These are phyloP conservation scores for Phaeosphaeriaceae sp. DNA, from an alignment of 2,329 filamentous ascomycete species.

Conservation along the genomic window DNA sequence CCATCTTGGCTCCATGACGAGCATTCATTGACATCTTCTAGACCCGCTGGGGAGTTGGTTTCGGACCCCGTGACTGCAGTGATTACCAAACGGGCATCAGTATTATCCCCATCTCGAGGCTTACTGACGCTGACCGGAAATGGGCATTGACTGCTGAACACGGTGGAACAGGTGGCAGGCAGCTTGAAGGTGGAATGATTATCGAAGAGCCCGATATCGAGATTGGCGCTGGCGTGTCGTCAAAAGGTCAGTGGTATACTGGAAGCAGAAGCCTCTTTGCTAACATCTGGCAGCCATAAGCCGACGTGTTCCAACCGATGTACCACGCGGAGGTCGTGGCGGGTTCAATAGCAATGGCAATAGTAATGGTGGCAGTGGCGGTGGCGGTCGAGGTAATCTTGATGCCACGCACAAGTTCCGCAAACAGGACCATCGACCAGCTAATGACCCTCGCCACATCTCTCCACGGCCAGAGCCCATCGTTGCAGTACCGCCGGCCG, in stretches of 20 bases:
- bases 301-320: conserved; percentile 43
- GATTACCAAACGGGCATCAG: conserved; percentile 93
- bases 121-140: conserved; percentile 95
- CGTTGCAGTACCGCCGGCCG: conserved; percentile 60
- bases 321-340: conserved; percentile 31
- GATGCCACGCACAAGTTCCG: conserved; percentile 36
- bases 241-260: conserved; percentile 66
- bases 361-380: conserved; percentile 14
- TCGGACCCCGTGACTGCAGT: conserved; percentile 94
- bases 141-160: conserved; percentile 96
- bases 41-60: conserved; percentile 97
- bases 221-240: conserved; percentile 95
- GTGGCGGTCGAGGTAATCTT: conserved; percentile 22
- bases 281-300: conserved; percentile 41
- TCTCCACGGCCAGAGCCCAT: conserved; percentile 46
- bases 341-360: conserved; percentile 18
- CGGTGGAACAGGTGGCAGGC: conserved; percentile 84
- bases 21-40: conserved; percentile 49
- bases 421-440: conserved; percentile 33
- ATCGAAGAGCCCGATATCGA: conserved; percentile 99
- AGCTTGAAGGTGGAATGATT: conserved; percentile 81
- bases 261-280: background rate
- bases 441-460: conserved; percentile 41
- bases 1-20: background rate
- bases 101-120: conserved; percentile 86